phyloP scores from a whole-genome alignment of 2,329 filamentous ascomycete genomes.

The Orbilia oligospora region DNA sequence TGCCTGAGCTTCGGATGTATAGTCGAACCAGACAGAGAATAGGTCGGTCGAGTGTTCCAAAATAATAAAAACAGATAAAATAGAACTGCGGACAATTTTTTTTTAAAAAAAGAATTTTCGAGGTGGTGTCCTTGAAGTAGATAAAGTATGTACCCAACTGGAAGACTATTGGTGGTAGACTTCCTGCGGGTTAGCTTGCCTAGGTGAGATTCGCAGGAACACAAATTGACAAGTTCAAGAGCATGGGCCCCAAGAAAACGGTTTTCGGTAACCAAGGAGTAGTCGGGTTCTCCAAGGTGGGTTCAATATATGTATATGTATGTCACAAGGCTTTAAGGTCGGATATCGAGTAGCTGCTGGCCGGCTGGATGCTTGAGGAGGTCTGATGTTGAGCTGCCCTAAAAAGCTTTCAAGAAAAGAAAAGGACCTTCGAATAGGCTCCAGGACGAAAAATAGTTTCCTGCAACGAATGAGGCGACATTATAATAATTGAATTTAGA shows the following conservation, averaged over 20 bases:
- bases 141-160: slow-evolving; percentile 44
- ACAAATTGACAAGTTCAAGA: slow-evolving; percentile 54
- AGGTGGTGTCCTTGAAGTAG: slow-evolving; percentile 52
- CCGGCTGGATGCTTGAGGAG: slow-evolving; percentile 35
- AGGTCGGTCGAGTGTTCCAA: slow-evolving; percentile 33
- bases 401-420: slow-evolving; percentile 56
- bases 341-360: slow-evolving; percentile 36
- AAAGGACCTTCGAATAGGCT: slow-evolving; percentile 59
- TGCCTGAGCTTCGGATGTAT: slow-evolving; percentile 57
- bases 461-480: slow-evolving; percentile 60
- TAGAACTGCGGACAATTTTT: too few species aligned
- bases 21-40: slow-evolving; percentile 54
- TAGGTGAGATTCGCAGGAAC: slow-evolving; percentile 55
- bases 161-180: slow-evolving; percentile 57
- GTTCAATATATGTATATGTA: slow-evolving; percentile 49
- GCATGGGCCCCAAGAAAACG: slow-evolving; percentile 55
- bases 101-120: slow-evolving; percentile 19
- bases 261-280: slow-evolving; percentile 42
- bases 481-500: slow-evolving; percentile 62
- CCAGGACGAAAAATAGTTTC: slow-evolving; percentile 57
- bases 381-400: slow-evolving; percentile 51
- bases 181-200: slow-evolving; percentile 56
- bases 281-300: slow-evolving; percentile 31
- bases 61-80: slow-evolving; percentile 26
- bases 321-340: slow-evolving; percentile 38